These are phyloP conservation scores for Xylaria nigripes DNA, from an alignment of 495 filamentous ascomycete genomes.

Conservation along the genomic window DNA sequence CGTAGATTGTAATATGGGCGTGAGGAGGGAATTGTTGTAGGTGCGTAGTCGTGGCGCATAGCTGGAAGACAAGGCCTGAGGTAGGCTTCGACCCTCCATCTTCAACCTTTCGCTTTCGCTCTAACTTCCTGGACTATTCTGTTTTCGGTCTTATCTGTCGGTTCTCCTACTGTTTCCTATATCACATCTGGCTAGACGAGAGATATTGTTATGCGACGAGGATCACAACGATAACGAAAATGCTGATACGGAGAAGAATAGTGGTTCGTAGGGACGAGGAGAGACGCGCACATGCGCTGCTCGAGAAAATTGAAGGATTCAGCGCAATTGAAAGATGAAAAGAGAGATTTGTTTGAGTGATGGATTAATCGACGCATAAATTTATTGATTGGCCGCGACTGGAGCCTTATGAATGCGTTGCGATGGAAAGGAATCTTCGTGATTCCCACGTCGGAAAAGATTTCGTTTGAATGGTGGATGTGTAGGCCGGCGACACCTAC, in stretches of 20 bases:
- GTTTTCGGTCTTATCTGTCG: neutral
- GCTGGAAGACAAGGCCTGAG: constrained; percentile 82
- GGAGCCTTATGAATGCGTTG: neutral
- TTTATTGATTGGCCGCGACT: neutral
- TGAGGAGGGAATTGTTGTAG: constrained; percentile 87
- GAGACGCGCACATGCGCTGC: neutral
- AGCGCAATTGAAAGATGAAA: neutral
- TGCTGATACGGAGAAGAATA: neutral
- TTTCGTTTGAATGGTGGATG: neutral
- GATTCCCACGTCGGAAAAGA: neutral
- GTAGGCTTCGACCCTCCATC: constrained; percentile 41
- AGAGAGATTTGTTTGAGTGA: neutral
- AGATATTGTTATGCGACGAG: neutral
- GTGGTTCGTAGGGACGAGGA: neutral
- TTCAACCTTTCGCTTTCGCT: constrained; percentile 11
- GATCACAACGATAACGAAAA: neutral
- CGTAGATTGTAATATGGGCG: constrained; percentile 68
- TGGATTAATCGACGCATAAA: neutral
- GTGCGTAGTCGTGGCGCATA: constrained; percentile 87
- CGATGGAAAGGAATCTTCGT: neutral
- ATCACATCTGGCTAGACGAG: neutral
- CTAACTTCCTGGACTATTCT: neutral
- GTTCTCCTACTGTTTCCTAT: neutral
- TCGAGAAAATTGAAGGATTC: neutral
- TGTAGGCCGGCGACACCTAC: neutral